Base-by-base conservation (phyloP, 805 yeast species). In the Kluyveromyces siamensis region DNA sequence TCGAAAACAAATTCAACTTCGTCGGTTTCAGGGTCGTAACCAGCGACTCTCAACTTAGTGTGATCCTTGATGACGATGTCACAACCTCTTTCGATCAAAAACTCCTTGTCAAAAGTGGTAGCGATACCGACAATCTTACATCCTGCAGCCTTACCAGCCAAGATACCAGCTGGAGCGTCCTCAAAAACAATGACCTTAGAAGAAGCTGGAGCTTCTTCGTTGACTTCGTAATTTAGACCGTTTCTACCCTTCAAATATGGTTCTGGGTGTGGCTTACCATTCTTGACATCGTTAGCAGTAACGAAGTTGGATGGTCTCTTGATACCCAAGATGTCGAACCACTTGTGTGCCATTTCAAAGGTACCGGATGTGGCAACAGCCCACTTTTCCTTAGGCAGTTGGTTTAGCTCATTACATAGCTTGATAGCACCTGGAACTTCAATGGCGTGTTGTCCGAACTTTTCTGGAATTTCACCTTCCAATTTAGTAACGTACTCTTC, bases 341-440 rank as follows among this genome's bases (percentile, higher is more conserved):
- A 87, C 57, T 82, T 79, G 58, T 80, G 72, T 48, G 95, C 95
- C 73, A 87, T 75, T 37, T 79, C 82, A 54, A 75, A 73, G 50
- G 90, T 83, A 57, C 95, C 96, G 45, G 88, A 80, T 27, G 96
- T 87, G 54, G 88, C 95, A 61, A 87, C 84, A 49, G 90, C 91
- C 88, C 95, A 87, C 69, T 80, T 80, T 62, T 71, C 72, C 62
- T 67, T 66, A 51, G 83, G 81, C 48, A 69, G 66, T 27, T 70
- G 61, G 63, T 77, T 77, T 56, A 83, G 71, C 14, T 69, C 67
- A 57, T 72, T 71, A 61, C 81, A 79, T 53, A 87, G 72, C 60
- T 77, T 79, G 45, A 78, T 75, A 47, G 88, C 83, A 49, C 96
- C 96, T 14, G 83, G 82, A 48, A 87, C 86, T 37, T 87, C 84